Percentiles rank a stretch among this genome's conserved stretches.
Evolutionary conservation across 192 early-diverging fungal genomes (phyloP).

Genomic region (Spinellus fusiger): DNA sequence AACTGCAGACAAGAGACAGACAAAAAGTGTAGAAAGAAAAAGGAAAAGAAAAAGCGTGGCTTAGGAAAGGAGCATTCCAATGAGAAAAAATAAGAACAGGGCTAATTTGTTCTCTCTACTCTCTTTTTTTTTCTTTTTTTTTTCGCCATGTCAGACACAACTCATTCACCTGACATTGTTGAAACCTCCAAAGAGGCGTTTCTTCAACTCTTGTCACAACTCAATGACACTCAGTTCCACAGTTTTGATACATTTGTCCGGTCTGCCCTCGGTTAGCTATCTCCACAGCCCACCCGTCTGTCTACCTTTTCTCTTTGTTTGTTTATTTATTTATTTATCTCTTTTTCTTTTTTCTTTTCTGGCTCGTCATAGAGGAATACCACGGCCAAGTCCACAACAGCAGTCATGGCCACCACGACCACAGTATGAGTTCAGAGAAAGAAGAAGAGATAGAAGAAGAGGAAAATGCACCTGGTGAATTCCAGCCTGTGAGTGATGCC

Average conservation of each 20-base stretch:
- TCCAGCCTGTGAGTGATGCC: conserved; percentile 20
- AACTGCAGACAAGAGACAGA: too few species aligned
- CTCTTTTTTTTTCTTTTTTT: neutral
- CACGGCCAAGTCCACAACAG: conserved; percentile 23
- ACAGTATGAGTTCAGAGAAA: neutral
- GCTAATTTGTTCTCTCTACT: neutral
- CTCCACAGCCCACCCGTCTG: too few species aligned
- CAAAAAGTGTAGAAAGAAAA: too few species aligned
- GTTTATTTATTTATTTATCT: neutral
- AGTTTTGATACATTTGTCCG: conserved; percentile 26
- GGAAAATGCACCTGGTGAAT: conserved; percentile 13
- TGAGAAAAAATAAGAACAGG: too few species aligned
- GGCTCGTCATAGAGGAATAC: conserved; percentile 21
- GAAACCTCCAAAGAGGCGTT: conserved; percentile 26
- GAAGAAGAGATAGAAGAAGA: conserved; percentile 5
- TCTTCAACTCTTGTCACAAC: conserved; percentile 17
- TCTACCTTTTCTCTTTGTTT: neutral
- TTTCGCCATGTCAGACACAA: neutral
- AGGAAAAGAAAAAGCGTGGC: too few species aligned
- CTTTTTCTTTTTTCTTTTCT: neutral
- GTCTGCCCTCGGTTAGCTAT: conserved; percentile 18
- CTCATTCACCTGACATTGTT: neutral
- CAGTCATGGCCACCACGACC: conserved; percentile 14
- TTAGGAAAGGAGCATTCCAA: too few species aligned
- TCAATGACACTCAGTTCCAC: conserved; percentile 24